phyloP scores from a whole-genome alignment of 2,329 filamentous ascomycete genomes.

The Aschersonia sp. region DNA sequence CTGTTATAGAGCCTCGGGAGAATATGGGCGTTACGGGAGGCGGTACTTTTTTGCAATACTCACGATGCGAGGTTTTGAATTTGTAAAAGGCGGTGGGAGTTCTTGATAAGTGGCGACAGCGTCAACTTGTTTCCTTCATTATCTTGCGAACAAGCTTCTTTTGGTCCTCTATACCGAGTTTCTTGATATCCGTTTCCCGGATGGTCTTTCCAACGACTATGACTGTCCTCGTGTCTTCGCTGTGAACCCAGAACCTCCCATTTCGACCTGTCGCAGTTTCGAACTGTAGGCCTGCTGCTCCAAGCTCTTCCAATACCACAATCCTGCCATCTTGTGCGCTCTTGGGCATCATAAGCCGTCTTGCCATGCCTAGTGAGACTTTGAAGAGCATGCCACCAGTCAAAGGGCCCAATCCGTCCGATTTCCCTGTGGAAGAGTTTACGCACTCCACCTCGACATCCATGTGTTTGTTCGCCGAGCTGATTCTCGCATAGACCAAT shows the following conservation, averaged over 20 bases:
- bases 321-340: slow-evolving; percentile 48
- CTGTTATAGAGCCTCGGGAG: no score
- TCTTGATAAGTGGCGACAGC: background rate
- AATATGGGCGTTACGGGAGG: no score
- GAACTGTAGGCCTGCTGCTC: slow-evolving; percentile 63
- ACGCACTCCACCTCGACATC: slow-evolving; percentile 87
- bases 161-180: slow-evolving; percentile 50
- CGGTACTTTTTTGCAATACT: no score
- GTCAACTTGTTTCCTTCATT: slow-evolving; percentile 41
- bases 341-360: slow-evolving; percentile 56
- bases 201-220: slow-evolving; percentile 69
- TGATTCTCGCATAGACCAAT: slow-evolving; percentile 78
- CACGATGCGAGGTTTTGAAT: no score
- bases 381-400: slow-evolving; percentile 76
- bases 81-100: no score
- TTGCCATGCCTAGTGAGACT: slow-evolving; percentile 69
- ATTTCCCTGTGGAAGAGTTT: slow-evolving; percentile 71
- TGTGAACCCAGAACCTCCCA: slow-evolving; percentile 83
- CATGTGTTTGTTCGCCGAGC: slow-evolving; percentile 64
- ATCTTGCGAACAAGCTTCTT: slow-evolving; percentile 54
- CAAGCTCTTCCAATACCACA: slow-evolving; percentile 67
- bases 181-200: slow-evolving; percentile 58
- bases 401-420: slow-evolving; percentile 75
- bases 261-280: slow-evolving; percentile 91
- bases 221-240: slow-evolving; percentile 56